Conservation (phyloP, 1,284 basidiomycete genomes). For the Ganoderma leucocontextum region DNA sequence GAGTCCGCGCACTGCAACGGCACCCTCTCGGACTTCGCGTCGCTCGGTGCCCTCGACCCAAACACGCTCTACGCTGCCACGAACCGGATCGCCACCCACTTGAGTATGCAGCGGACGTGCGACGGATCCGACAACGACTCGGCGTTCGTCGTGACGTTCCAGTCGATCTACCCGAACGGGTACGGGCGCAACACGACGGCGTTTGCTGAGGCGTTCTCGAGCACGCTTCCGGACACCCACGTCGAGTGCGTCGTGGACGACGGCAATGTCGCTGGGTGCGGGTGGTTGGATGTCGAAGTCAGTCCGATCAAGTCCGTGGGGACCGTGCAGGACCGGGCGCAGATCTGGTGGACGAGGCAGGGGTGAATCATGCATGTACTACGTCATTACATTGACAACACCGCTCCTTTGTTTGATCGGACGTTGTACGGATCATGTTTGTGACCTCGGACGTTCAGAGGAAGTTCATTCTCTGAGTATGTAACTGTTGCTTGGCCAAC, state of each 20-base stretch:
- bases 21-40: conserved; percentile 39
- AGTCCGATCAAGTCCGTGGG: neutral
- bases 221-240: conserved; percentile 33
- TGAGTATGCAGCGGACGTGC: conserved; percentile 28
- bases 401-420: neutral
- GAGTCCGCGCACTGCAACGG: conserved; percentile 36
- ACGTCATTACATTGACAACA: neutral
- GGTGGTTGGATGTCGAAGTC: neutral
- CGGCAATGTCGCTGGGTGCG: neutral
- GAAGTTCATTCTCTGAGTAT: neutral
- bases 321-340: neutral
- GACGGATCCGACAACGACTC: conserved; percentile 20
- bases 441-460: neutral
- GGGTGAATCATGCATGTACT: neutral
- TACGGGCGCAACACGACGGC: conserved; percentile 38
- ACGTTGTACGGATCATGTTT: neutral
- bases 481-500: neutral
- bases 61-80: conserved; percentile 27
- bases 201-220: conserved; percentile 37
- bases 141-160: conserved; percentile 29
- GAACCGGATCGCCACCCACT: conserved; percentile 21
- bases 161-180: conserved; percentile 37
- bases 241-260: conserved; percentile 31
- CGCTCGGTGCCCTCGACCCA: conserved; percentile 30
- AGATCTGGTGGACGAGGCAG: conserved; percentile 5